Conservation (phyloP, 495 filamentous ascomycete genomes). For the Aspergillus sclerotioniger region DNA sequence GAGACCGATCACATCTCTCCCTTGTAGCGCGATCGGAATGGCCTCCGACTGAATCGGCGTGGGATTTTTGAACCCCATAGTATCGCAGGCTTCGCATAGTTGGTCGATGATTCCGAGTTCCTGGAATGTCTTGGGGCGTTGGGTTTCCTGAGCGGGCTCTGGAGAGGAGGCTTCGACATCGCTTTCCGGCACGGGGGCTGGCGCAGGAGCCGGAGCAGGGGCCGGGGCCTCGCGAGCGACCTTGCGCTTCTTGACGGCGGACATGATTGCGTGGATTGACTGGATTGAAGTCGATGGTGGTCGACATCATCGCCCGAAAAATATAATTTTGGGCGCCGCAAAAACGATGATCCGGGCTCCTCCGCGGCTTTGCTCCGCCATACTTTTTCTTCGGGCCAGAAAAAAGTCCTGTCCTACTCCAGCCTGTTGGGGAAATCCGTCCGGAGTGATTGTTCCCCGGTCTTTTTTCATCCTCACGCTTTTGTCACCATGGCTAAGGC, state of each 20-base stretch:
- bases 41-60: constrained; percentile 75
- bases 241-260: constrained; percentile 40
- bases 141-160: constrained; percentile 8
- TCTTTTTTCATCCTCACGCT: constrained; percentile 3
- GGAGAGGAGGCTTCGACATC: constrained; percentile 20
- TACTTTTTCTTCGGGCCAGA: constrained; percentile 35
- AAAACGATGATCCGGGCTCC: constrained; percentile 38
- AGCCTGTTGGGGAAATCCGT: constrained; percentile 16
- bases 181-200: constrained; percentile 15
- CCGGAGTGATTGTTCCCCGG: constrained; percentile 11
- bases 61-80: constrained; percentile 77
- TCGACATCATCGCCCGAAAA: constrained; percentile 18
- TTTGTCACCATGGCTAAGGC: constrained; percentile 67
- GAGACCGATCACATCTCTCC: constrained; percentile 85
- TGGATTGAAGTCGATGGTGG: neutral
- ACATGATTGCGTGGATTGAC: constrained; percentile 26
- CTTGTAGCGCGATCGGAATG: constrained; percentile 77
- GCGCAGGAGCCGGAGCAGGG: constrained; percentile 10
- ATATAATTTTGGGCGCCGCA: constrained; percentile 35
- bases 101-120: constrained; percentile 85
- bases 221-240: constrained; percentile 22
- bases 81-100: constrained; percentile 80
- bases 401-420: constrained; percentile 26
- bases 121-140: constrained; percentile 63
- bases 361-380: constrained; percentile 26